Evolutionary conservation across 1,139 yeast species (phyloP), one percentile per base, ranked within the genome.

Genomic region (Taiozyma sp.): DNA sequence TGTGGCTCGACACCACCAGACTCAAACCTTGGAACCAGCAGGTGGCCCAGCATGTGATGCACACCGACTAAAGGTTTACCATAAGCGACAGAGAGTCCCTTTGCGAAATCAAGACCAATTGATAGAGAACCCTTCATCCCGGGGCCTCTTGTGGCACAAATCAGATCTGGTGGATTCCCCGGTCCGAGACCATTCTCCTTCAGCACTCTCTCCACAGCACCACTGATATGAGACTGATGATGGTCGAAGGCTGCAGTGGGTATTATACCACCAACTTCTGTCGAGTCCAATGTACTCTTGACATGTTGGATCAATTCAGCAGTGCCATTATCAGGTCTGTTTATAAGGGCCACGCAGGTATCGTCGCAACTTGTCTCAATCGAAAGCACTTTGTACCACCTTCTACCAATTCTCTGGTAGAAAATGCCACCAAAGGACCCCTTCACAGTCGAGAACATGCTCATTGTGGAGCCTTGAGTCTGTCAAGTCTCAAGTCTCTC

Each of bases 361-460:
- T 93, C 99, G 65, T 93, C 99, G 65, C 99, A 95, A 0, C 97
- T 90, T 0, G 96, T 83, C 64, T 93, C 99, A 19, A 93, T 80
- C 0, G 97, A 95, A 28, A 93, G 71, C 0, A 91, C 95, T 47
- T 76, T 76, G 67, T 90, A 91, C 1, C 54, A 44, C 38, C 82
- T 64, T 16, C 19, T 36, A 12, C 14, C 3, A 16, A n/a, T 4
- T 36, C 6, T 34, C 19, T 19, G 19, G 19, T 2, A 19, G 19
- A 19, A 19, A 2, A 19, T 3, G 19, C 19, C 19, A 19, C 19
- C 19, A 19, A 19, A 19, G 19, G 19, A 19, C 19, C 19, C 19
- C 19, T 19, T 19, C 19, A 19, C 19, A 19, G 19, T 19, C 3
- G 19, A 19, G 2, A 19, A 19, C 19, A 19, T 19, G 19, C 19